A percentile compares a stretch with the other conserved stretches of the same genome.
phyloP scores from a whole-genome alignment of 345 rosid species.

The Clarkia xantiana region DNA sequence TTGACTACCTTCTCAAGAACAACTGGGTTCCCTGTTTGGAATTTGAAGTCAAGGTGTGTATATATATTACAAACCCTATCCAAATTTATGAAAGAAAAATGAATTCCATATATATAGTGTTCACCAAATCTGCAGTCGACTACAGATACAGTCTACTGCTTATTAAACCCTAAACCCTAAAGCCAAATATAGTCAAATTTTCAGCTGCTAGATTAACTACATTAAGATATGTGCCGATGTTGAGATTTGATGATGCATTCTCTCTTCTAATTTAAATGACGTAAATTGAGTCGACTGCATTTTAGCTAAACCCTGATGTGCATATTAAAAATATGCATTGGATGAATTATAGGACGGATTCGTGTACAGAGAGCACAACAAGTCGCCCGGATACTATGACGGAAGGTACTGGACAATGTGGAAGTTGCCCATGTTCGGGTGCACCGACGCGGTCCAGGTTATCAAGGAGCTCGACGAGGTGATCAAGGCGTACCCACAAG shows the following conservation, averaged over 20 bases:
- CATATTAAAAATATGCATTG: not conserved
- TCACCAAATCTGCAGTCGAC: too few species aligned
- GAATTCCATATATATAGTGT: too few species aligned
- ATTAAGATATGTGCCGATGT: too few species aligned
- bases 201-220: too few species aligned
- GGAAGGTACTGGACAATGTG: conserved; percentile 68
- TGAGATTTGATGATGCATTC: too few species aligned
- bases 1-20: conserved; percentile 10
- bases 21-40: conserved; percentile 31
- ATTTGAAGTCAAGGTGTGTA: conserved; percentile 3
- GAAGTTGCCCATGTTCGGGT: conserved; percentile 73
- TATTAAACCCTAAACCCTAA: too few species aligned
- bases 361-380: conserved; percentile 28
- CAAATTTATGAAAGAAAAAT: too few species aligned
- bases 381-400: conserved; percentile 55
- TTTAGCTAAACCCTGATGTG: not conserved
- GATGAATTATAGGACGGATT: conserved; percentile 21
- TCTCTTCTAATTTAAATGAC: too few species aligned
- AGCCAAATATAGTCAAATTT: too few species aligned
- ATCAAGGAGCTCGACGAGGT: conserved; percentile 32
- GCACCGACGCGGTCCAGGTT: conserved; percentile 48
- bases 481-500: conserved; percentile 33
- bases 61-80: not conserved
- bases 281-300: not conserved
- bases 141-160: too few species aligned